Evolutionary conservation across 129 eudicot genomes (phyloP), one percentile per base, ranked within the genome.

Genomic region (Sambucus nigra): DNA sequence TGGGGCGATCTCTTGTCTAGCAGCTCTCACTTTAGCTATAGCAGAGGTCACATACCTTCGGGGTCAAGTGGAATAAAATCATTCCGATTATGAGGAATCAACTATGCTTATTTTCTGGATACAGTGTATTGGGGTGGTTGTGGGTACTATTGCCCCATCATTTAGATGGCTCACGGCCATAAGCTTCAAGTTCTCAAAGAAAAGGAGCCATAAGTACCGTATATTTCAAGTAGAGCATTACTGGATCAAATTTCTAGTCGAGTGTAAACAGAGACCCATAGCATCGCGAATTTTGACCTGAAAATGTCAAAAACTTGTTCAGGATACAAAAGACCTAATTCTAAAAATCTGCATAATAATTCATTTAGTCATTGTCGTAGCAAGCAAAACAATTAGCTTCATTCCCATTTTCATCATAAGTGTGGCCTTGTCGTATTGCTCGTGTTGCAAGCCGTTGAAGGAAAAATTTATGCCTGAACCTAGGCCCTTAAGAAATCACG

Each of bases 361-460:
- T 55, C 71, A 65, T 16, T 29, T 11, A n/a, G 14, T 19, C 22
- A 25, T 65, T 45, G 66, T 57, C 0, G 15, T 50, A 19, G 19
- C 48, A 31, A 54, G 71, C 59, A 53, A 28, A 27, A 4, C 6
- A 0, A 4, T 53, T 17, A 24, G 18, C 5, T 25, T 31, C 25
- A 16, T 27, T 13, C 4, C 60, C 15, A 51, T 64, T 16, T 25
- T 51, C n/a, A 1, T 53, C 7, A 25, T 51, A 19, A 25, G 46
- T 14, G 40, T 63, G 1, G 23, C 53, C 14, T 11, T 63, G 7
- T 50, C 35, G 1, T 63, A 38, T 29, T 39, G 47, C 44, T 22
- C 49, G 25, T 63, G 23, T 35, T 63, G 47, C 41, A 63, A 63
- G 32, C 19, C 20, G 57, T 8, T 63, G 50, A 63, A 56, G 46